Conservation (phyloP, 2,329 filamentous ascomycete genomes). For the Decorospora gaudefroyi region DNA sequence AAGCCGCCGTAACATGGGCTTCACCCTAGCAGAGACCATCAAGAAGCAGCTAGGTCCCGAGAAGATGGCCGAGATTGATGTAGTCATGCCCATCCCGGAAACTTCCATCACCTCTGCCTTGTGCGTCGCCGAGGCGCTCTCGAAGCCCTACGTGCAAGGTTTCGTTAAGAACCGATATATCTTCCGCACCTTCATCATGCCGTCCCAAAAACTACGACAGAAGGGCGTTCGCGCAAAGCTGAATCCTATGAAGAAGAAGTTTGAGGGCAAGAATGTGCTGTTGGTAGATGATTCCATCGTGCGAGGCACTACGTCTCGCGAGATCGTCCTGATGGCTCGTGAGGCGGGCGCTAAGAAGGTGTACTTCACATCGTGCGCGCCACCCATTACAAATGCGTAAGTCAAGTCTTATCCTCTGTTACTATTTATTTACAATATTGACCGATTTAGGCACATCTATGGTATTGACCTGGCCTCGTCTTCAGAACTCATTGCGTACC, state of each 20-base stretch:
- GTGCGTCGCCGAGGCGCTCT: slow-evolving; percentile 72
- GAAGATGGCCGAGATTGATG: slow-evolving; percentile 75
- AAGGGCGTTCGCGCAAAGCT: slow-evolving; percentile 90
- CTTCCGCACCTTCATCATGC: slow-evolving; percentile 86
- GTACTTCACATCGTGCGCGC: slow-evolving; percentile 80
- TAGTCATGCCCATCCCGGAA: slow-evolving; percentile 81
- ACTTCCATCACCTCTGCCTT: slow-evolving; percentile 82
- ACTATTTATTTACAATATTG: not conserved
- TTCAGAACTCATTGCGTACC: slow-evolving; percentile 71
- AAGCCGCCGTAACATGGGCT: slow-evolving; percentile 84
- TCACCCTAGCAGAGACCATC: slow-evolving; percentile 76
- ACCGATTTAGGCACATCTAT: slow-evolving; percentile 10
- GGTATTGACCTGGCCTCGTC: slow-evolving; percentile 74
- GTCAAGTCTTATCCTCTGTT: too few species aligned
- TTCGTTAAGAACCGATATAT: slow-evolving; percentile 92
- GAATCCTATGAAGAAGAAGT: slow-evolving; percentile 83
- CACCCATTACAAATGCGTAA: slow-evolving; percentile 81
- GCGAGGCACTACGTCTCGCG: slow-evolving; percentile 77
- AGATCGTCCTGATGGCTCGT: slow-evolving; percentile 81
- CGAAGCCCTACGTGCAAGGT: slow-evolving; percentile 77
- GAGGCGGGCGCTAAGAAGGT: slow-evolving; percentile 83
- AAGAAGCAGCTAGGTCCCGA: slow-evolving; percentile 68
- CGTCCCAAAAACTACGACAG: slow-evolving; percentile 76
- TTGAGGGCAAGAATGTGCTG: slow-evolving; percentile 76
- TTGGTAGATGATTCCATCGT: slow-evolving; percentile 92